Base-by-base conservation (phyloP, 495 filamentous ascomycete species). In the Lophium mytilinum region DNA sequence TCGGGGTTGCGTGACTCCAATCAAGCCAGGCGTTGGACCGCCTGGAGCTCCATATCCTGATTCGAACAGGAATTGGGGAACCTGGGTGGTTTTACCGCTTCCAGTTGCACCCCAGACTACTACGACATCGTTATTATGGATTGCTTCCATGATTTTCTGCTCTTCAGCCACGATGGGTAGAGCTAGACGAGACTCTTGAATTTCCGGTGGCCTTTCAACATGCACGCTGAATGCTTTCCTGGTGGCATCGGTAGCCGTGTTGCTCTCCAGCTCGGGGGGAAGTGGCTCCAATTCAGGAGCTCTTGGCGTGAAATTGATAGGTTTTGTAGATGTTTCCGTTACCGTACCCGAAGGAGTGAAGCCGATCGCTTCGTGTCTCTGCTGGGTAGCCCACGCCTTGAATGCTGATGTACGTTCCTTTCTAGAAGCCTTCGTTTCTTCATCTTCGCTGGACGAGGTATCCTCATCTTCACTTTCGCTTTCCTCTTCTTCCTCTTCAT, bases 111-210 rank as follows among this genome's bases (percentile, higher is more conserved):
- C 93, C 72, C 90, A 96, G n/a, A 98, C 83, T 15, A 98, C 86
- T 0, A 95, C 85, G 0, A 84, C 80, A 45, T 89, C 76, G 69
- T 95, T 87, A 65, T 91, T 89, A 67, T 94, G 82, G 15, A 97
- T 90, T 3, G 91, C 90, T 75, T 98, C 93, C 93, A 98, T 98
- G 19, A 98, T 95, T 63, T 87, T 90, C 64, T 97, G 93, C 66
- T 98, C 93, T 66, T 97, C 93, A 1, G 87, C 87, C 30, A 96
- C 90, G 4, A 98, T 85, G 0, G 93, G 93, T 34, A 98, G 75
- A 19, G 84, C 80, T n/a, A 90, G 73, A 37, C 93, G 85, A 9
- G 81, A 79, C 37, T 79, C 77, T 66, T 96, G 88, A 14, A 97
- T 88, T 3, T 87, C 84, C 9, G 80, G 71, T 14, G 80, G 69